Evolutionary conservation across 345 rosid species (phyloP).

Genomic region (Adansonia digitata): DNA sequence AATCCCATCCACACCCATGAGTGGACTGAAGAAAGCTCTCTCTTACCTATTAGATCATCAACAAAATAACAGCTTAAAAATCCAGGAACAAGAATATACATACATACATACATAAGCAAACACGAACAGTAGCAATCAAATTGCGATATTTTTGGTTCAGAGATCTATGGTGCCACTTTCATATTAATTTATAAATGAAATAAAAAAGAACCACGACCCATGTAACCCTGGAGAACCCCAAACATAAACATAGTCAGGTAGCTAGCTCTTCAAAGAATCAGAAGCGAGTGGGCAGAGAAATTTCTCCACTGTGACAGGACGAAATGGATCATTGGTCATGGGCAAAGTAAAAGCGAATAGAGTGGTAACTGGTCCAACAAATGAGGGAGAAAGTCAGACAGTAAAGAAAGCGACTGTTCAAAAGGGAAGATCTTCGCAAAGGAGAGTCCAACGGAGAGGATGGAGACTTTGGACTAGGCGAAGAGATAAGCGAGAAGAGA

Average conservation of each 20-base stretch:
- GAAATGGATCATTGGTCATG: slow-evolving; percentile 3
- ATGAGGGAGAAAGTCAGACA: not conserved
- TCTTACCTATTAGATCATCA: slow-evolving; percentile 3
- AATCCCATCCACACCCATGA: slow-evolving; percentile 58
- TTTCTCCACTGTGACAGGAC: not conserved
- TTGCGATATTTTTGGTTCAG: not conserved
- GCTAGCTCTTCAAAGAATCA: not conserved
- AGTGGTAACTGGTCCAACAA: too few relatives aligned
- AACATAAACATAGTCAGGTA: too few relatives aligned
- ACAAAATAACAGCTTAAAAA: too few relatives aligned
- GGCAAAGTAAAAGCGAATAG: too few relatives aligned
- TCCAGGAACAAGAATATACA: too few relatives aligned
- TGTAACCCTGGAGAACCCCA: slow-evolving; percentile 16
- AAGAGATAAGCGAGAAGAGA: not conserved
- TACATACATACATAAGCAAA: too few relatives aligned
- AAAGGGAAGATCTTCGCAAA: slow-evolving; percentile 7
- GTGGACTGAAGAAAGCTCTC: slow-evolving; percentile 99
- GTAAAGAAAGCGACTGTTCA: not conserved
- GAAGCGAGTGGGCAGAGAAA: not conserved
- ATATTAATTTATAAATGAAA: not conserved
- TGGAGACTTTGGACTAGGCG: too few relatives aligned
- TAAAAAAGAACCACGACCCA: not conserved
- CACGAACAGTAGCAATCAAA: not conserved
- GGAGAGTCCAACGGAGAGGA: not conserved
- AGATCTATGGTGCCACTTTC: not conserved